Base-by-base conservation (phyloP, 345 rosid genomes). In the Psidium guajava region DNA sequence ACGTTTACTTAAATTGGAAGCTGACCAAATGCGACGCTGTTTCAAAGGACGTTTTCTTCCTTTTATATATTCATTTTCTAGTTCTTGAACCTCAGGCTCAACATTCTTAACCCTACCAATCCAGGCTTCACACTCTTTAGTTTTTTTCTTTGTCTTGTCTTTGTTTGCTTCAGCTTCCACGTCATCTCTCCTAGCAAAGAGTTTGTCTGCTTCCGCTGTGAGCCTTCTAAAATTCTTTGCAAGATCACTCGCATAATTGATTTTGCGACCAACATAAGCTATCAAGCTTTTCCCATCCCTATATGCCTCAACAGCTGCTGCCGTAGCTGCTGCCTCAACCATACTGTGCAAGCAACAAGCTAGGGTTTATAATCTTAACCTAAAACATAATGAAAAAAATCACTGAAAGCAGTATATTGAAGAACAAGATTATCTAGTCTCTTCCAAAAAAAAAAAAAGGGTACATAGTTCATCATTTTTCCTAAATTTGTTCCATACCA, bases 271-370 rank as follows among this genome's bases (percentile, higher is more conserved):
- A 28, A 85, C 51, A 47, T 85, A 87, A 69, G 75, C 52, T 36
- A 82, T 5, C 24, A 80, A 75, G 55, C 49, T 85, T 55, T 75
- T 85, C 36, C 85, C 85, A 55, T 87, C 89, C 51, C 24, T 73
- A 12, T 87, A 82, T 53, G 77, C 87, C 80, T 87, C 85, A 52
- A 87, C 87, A 20, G 86, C 85, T 10, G 82, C 42, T 53, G 85
- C 86, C 1, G 89, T 50, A 82, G 87, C 83, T 50, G 82, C 86
- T 3, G 86, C 86, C 28, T 87, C 89, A 44, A 85, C 86, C 89
- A 87, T 85, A 36, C 73, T 83, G 28, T 49, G 0, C 42, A 83
- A 55, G 25, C 54, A 20, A 47, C 53, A 25, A 83, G 61, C 25
- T 83, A 55, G 47, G 32, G 47, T 69, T 69, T 32, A 69, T 36